Evolutionary conservation across 805 yeast genomes (phyloP), one percentile per base, ranked within the genome.

Genomic region (Barnettozyma botsteinii): DNA sequence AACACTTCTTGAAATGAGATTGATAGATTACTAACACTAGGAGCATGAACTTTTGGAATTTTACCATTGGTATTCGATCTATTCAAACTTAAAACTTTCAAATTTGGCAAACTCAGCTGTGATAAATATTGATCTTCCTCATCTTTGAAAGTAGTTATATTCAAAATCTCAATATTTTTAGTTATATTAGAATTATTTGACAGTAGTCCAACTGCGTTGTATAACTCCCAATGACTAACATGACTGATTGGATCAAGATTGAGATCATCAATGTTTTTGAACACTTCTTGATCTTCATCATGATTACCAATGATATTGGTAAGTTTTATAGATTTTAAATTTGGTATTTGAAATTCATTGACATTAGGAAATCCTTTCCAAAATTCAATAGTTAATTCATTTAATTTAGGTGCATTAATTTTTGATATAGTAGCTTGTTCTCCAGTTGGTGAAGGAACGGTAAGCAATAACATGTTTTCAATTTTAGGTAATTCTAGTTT

Each of bases 181-280:
- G 41, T 19, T 4, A 42, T 38, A 5, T 23, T 22, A 4, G 37
- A 18, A 5, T 29, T 13, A 5, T 25, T 32, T 14, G 19, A 18
- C 14, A 41, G 25, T 3, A 38, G 12, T 18, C 15, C 13, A 12
- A 33, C 28, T 12, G 42, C 32, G 25, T 39, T 38, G 14, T 24
- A 27, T 8, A 42, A 19, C 15, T 42, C 46, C 42, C 46, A 42
- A 22, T 42, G 46, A 2, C 7, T 19, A 15, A 35, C 42, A 29
- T 42, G n/a, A 6, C 11, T 7, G 21, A 42, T 37, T 1, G 32
- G 11, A 7, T 22, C 25, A n/a, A 42, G 17, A 15, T n/a, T 19
- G 12, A 11, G 12, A 6, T 6, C 13, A 18, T 22, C 12, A 7
- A 12, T 3, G 3, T 13, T 11, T 5, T 34, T 26, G 4, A 20